Evolutionary conservation across 148 eudicot genomes (phyloP).

Genomic region (Chenopodium album): DNA sequence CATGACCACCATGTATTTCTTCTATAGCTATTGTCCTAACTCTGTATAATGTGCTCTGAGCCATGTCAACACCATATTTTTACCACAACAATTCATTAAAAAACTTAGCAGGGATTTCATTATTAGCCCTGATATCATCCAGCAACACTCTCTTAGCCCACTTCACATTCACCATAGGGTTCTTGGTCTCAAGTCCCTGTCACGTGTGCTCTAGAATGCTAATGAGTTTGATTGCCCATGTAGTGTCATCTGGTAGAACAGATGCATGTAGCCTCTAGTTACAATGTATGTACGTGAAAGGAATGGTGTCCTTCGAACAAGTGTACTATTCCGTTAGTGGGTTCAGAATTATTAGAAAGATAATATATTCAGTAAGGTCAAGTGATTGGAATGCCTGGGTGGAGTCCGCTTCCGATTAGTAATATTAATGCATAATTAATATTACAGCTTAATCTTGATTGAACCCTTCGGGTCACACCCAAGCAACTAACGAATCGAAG

Average conservation of each 20-base stretch:
- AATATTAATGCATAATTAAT: too few species aligned
- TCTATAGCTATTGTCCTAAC: background rate
- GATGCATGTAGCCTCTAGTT: background rate
- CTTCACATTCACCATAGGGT: background rate
- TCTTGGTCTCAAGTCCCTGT: background rate
- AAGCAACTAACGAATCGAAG: too few species aligned
- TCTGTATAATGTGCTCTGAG: background rate
- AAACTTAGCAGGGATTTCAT: background rate
- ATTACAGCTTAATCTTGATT: too few species aligned
- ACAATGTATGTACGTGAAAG: background rate
- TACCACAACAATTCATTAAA: background rate
- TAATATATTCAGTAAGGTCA: too few species aligned
- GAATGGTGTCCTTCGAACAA: too few species aligned
- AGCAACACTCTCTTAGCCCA: background rate
- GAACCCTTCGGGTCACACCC: too few species aligned
- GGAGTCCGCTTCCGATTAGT: too few species aligned
- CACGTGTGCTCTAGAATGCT: background rate
- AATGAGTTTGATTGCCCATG: slow-evolving; percentile 3
- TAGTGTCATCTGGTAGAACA: background rate
- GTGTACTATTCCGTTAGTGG: too few species aligned
- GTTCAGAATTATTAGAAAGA: too few species aligned
- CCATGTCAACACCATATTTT: background rate
- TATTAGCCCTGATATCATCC: background rate
- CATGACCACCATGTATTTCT: background rate
- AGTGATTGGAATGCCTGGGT: too few species aligned